Evolutionary conservation across 2,329 filamentous ascomycete genomes (phyloP).

Genomic region (Incumbomyces lentus): DNA sequence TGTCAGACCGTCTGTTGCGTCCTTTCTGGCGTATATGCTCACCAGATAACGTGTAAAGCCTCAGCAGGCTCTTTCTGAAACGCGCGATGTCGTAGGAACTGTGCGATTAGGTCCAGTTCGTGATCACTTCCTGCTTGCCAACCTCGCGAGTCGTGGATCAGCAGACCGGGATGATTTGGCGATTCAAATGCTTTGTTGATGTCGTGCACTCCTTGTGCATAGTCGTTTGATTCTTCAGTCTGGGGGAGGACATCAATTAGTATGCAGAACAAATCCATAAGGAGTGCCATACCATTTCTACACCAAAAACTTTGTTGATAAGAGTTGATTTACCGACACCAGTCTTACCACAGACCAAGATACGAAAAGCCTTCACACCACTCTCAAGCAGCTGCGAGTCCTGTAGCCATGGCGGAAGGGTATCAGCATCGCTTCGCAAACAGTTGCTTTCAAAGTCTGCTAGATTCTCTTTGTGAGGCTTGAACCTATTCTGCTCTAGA

Average conservation of each 20-base stretch:
- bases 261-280: not conserved
- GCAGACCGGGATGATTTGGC: slow-evolving; percentile 25
- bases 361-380: slow-evolving; percentile 23
- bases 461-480: slow-evolving; percentile 14
- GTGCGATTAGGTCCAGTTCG: slow-evolving; percentile 23
- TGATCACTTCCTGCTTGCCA: slow-evolving; percentile 27
- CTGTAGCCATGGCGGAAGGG: slow-evolving; percentile 23
- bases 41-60: slow-evolving; percentile 26
- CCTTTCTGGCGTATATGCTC: not conserved
- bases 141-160: slow-evolving; percentile 28
- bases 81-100: slow-evolving; percentile 25
- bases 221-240: slow-evolving; percentile 20
- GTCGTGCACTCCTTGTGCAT: slow-evolving; percentile 25
- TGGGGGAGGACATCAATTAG: not conserved
- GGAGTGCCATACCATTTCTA: slow-evolving; percentile 19
- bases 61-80: slow-evolving; percentile 23
- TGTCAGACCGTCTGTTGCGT: too few relatives aligned
- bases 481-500: slow-evolving; percentile 22
- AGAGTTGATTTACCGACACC: slow-evolving; percentile 26
- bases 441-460: slow-evolving; percentile 18
- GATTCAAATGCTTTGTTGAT: slow-evolving; percentile 25
- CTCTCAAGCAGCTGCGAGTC: slow-evolving; percentile 17
- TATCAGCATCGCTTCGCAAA: slow-evolving; percentile 20
- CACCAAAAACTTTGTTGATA: slow-evolving; percentile 26
- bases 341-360: slow-evolving; percentile 27